phyloP scores from a whole-genome alignment of 768 basidiomycete species.

The Xerocomellus chrysenteron region DNA sequence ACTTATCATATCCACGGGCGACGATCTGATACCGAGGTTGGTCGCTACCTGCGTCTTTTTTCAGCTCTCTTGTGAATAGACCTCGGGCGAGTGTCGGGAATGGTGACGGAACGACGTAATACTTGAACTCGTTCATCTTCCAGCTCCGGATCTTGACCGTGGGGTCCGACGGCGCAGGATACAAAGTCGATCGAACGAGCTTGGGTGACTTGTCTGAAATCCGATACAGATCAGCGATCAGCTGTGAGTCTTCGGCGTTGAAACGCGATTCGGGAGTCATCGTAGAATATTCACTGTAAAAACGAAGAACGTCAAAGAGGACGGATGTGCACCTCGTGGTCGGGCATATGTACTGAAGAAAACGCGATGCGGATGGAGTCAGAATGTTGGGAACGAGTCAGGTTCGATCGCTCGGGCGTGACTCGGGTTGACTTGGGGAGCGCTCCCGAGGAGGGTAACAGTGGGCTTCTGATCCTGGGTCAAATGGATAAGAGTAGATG shows the following conservation, averaged over 20 bases:
- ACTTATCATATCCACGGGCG: slow-evolving; percentile 95
- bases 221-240: slow-evolving; percentile 53
- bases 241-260: slow-evolving; percentile 51
- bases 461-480: not conserved
- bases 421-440: slow-evolving; percentile 1
- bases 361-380: not conserved
- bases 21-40: slow-evolving; percentile 61
- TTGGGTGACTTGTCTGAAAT: slow-evolving; percentile 59
- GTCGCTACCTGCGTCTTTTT: slow-evolving; percentile 30
- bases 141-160: slow-evolving; percentile 69
- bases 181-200: slow-evolving; percentile 59
- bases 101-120: slow-evolving; percentile 83
- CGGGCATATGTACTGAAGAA: slow-evolving; percentile 16
- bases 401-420: not conserved
- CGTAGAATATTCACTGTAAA: not conserved
- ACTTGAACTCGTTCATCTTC: slow-evolving; percentile 99
- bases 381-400: slow-evolving; percentile 8
- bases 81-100: slow-evolving; percentile 96
- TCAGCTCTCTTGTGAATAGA: slow-evolving; percentile 66
- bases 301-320: slow-evolving; percentile 2
- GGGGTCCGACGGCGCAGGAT: slow-evolving; percentile 57
- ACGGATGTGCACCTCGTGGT: not conserved
- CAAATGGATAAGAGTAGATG: no score
- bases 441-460: not conserved
- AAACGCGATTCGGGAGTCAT: slow-evolving; percentile 25